phyloP scores from a whole-genome alignment of 2,329 filamentous ascomycete species.

The Thermoascus crustaceus region DNA sequence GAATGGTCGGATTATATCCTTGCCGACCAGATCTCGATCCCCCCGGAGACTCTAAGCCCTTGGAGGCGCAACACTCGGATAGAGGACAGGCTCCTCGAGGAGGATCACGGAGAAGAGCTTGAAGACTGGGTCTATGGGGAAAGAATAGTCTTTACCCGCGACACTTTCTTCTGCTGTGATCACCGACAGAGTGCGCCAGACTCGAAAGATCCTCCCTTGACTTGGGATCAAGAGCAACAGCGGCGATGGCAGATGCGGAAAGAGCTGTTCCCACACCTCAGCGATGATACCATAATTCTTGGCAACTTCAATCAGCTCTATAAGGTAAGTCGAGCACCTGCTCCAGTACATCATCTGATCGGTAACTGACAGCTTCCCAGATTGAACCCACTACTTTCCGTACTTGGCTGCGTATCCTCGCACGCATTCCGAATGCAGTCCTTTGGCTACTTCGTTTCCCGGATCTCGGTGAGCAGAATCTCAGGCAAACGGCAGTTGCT shows the following conservation, averaged over 20 bases:
- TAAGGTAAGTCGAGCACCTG: conserved; percentile 56
- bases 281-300: conserved; percentile 79
- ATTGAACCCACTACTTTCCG: conserved; percentile 97
- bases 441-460: conserved; percentile 97
- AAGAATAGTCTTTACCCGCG: conserved; percentile 87
- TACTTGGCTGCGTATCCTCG: conserved; percentile 86
- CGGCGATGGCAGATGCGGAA: conserved; percentile 89
- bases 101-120: conserved; percentile 58
- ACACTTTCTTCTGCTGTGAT: conserved; percentile 98
- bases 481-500: conserved; percentile 66
- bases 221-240: conserved; percentile 76
- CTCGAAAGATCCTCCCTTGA: conserved; percentile 54
- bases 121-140: conserved; percentile 93
- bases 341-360: not conserved
- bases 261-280: conserved; percentile 74
- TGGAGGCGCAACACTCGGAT: conserved; percentile 67
- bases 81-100: conserved; percentile 56
- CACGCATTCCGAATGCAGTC: conserved; percentile 74
- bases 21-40: conserved; percentile 81
- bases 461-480: conserved; percentile 79
- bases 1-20: conserved; percentile 99
- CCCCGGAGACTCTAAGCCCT: conserved; percentile 69
- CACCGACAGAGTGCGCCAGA: conserved; percentile 84
- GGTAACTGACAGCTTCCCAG: conserved; percentile 40
- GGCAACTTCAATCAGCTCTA: conserved; percentile 99